These are phyloP conservation scores for Vaccinium macrocarpon DNA, from an alignment of 148 eudicot species.

Conservation along the genomic window DNA sequence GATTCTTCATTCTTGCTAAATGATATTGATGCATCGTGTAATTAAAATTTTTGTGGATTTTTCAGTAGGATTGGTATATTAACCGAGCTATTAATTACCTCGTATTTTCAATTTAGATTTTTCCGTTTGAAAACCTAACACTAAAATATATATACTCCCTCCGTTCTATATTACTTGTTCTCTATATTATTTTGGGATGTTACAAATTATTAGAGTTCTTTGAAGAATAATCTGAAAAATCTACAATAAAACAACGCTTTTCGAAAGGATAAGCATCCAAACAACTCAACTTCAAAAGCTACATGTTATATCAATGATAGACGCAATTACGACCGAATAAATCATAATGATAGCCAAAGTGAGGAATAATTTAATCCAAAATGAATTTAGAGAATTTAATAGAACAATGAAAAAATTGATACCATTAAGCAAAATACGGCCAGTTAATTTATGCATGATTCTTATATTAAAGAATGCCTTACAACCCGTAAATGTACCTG, in stretches of 20 bases:
- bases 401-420: conserved; percentile 11
- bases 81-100: too few species aligned
- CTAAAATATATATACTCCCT: too few species aligned
- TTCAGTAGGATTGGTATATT: not conserved
- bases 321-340: not conserved
- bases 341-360: not conserved
- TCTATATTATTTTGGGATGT: too few species aligned
- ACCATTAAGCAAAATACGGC: conserved; percentile 4
- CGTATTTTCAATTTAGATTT: too few species aligned
- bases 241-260: conserved; percentile 14
- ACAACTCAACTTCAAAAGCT: conserved; percentile 16
- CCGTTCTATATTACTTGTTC: too few species aligned
- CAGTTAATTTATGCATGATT: conserved; percentile 23
- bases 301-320: conserved; percentile 4
- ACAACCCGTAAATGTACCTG: conserved; percentile 48
- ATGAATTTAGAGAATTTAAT: conserved; percentile 23
- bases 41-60: not conserved
- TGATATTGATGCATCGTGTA: not conserved
- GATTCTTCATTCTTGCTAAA: too few species aligned
- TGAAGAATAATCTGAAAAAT: conserved; percentile 17
- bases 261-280: conserved; percentile 18
- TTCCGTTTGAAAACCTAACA: too few species aligned
- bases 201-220: too few species aligned
- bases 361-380: conserved; percentile 17
- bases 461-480: conserved; percentile 28